phyloP scores from a whole-genome alignment of 2,329 filamentous ascomycete species.

The Pseudocercospora ulei region DNA sequence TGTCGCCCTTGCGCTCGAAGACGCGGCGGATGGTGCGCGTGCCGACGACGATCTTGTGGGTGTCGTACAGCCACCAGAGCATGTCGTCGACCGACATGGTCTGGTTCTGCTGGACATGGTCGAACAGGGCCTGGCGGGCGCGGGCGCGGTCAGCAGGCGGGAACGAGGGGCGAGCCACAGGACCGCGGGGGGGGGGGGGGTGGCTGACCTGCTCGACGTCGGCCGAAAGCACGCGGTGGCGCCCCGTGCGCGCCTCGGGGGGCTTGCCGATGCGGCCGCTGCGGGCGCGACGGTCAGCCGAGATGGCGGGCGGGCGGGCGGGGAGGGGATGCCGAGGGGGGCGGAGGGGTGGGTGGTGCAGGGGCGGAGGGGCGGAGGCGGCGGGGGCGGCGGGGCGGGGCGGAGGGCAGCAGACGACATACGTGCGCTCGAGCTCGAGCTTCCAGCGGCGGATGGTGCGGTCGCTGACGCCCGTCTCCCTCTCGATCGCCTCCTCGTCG shows the following conservation, averaged over 20 bases:
- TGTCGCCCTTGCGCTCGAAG: constrained; percentile 34
- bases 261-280: constrained; percentile 35
- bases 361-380: too few relatives aligned
- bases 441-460: constrained; percentile 33
- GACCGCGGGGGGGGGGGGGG: neutral
- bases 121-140: constrained; percentile 28
- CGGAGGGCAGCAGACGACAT: too few relatives aligned
- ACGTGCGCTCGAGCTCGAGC: constrained; percentile 34
- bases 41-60: constrained; percentile 34
- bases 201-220: constrained; percentile 31
- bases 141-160: constrained; percentile 7
- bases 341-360: too few relatives aligned
- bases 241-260: constrained; percentile 33
- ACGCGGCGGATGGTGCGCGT: constrained; percentile 35
- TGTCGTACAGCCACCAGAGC: constrained; percentile 36
- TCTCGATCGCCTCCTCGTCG: constrained; percentile 34
- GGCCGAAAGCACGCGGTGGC: constrained; percentile 32
- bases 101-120: constrained; percentile 32
- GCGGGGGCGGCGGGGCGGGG: too few relatives aligned
- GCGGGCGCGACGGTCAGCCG: too few relatives aligned
- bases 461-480: constrained; percentile 34
- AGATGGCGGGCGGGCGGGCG: too few relatives aligned
- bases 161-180: neutral
- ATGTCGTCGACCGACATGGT: constrained; percentile 35
- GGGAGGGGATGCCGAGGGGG: too few relatives aligned